phyloP scores from a whole-genome alignment of 2,329 filamentous ascomycete species.

The Paecilomyces niveus region DNA sequence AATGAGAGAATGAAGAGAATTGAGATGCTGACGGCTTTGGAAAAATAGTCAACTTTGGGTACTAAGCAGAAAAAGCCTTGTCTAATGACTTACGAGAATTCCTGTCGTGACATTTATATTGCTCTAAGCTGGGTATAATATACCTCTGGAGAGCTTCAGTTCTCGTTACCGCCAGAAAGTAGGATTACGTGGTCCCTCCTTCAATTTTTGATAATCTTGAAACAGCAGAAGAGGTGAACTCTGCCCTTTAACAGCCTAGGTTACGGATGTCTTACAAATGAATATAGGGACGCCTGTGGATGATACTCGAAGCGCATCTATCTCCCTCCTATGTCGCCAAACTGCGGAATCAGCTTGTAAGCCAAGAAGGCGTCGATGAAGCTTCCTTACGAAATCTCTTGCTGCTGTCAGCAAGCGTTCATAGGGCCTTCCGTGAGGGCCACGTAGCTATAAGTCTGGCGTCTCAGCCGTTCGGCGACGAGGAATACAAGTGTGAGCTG shows the following conservation, averaged over 20 bases:
- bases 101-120: no score
- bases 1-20: no score
- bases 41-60: no score
- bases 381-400: slow-evolving; percentile 4
- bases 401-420: slow-evolving; percentile 4
- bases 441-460: slow-evolving; percentile 1
- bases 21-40: no score
- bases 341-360: not conserved
- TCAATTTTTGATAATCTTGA: slow-evolving; percentile 1
- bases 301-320: slow-evolving; percentile 4
- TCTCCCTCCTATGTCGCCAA: slow-evolving; percentile 1
- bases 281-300: slow-evolving; percentile 1
- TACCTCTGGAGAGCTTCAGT: no score
- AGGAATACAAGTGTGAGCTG: not conserved
- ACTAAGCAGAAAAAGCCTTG: no score
- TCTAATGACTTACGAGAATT: no score
- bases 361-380: not conserved
- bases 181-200: slow-evolving; percentile 2
- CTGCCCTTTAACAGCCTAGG: not conserved
- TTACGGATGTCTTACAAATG: not conserved
- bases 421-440: slow-evolving; percentile 5
- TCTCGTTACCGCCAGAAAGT: no score
- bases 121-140: no score
- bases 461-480: not conserved
- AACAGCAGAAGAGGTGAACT: slow-evolving; percentile 1